A percentile compares a stretch with the other conserved stretches of the same genome.
phyloP scores from a whole-genome alignment of 2,329 filamentous ascomycete genomes.

The Pleoardoris graminearum region DNA sequence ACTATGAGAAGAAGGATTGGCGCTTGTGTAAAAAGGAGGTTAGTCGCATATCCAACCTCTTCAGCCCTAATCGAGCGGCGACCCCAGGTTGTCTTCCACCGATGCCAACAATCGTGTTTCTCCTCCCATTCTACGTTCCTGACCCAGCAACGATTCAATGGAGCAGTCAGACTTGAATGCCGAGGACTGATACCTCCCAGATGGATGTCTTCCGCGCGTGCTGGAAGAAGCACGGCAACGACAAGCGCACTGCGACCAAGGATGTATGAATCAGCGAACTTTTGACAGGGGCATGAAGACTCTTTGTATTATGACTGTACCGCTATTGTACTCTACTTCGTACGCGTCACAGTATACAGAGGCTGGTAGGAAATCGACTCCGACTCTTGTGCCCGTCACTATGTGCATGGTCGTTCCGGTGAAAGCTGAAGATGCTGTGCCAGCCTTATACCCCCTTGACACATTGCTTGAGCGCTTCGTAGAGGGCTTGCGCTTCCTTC shows the following conservation, averaged over 20 bases:
- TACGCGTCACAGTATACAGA: neutral
- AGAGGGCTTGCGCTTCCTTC: too few species aligned
- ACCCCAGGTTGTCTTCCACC: constrained; percentile 1
- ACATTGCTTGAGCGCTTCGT: too few species aligned
- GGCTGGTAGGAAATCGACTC: too few species aligned
- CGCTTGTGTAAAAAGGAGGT: constrained; percentile 85
- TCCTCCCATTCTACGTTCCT: neutral
- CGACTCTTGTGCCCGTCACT: neutral
- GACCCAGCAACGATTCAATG: neutral
- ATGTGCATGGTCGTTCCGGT: constrained; percentile 6
- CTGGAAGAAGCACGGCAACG: constrained; percentile 89
- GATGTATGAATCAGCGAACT: constrained; percentile 56
- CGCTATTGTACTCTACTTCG: neutral
- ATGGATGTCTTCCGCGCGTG: constrained; percentile 88
- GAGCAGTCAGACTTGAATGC: neutral
- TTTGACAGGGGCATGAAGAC: neutral
- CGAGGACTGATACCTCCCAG: constrained; percentile 52
- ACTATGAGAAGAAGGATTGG: constrained; percentile 96
- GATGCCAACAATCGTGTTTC: neutral
- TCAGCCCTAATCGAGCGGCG: neutral
- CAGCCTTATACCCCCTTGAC: too few species aligned
- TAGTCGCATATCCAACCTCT: constrained; percentile 44
- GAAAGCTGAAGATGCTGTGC: too few species aligned
- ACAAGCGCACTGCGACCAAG: constrained; percentile 77
- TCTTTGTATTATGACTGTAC: constrained; percentile 1